These are phyloP conservation scores for Starmerella vaccinii DNA, from an alignment of 805 yeast species.

Conservation along the genomic window DNA sequence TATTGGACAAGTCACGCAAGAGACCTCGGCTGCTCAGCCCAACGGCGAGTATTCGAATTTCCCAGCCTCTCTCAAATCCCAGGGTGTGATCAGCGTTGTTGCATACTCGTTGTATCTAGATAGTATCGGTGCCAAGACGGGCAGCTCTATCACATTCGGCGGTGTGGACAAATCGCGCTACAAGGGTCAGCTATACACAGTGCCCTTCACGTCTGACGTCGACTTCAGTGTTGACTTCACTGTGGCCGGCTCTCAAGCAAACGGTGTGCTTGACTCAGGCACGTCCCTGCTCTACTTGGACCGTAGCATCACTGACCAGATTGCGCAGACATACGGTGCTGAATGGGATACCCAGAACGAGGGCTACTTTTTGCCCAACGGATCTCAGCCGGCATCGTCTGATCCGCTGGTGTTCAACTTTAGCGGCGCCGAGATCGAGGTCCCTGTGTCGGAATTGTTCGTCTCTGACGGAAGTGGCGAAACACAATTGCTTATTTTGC, in stretches of 20 bases:
- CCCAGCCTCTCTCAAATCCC: slow-evolving; percentile 31
- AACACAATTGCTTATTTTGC: slow-evolving; percentile 14
- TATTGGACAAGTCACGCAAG: slow-evolving; percentile 13
- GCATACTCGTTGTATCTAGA: slow-evolving; percentile 42
- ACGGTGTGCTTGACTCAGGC: slow-evolving; percentile 41
- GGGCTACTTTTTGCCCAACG: slow-evolving; percentile 8
- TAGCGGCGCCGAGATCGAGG: slow-evolving; percentile 18
- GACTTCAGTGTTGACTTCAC: slow-evolving; percentile 17
- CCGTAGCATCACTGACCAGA: not conserved
- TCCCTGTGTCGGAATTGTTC: slow-evolving; percentile 27
- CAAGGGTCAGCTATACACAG: slow-evolving; percentile 35
- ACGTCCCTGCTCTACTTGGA: slow-evolving; percentile 43
- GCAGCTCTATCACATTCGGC: slow-evolving; percentile 39
- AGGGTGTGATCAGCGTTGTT: slow-evolving; percentile 35
- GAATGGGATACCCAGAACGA: slow-evolving; percentile 6
- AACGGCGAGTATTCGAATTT: slow-evolving; percentile 26
- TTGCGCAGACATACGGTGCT: slow-evolving; percentile 16
- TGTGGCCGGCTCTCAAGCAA: slow-evolving; percentile 8
- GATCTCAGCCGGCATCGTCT: not conserved
- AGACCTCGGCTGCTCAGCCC: slow-evolving; percentile 6
- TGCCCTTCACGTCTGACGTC: slow-evolving; percentile 12
- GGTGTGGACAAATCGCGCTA: slow-evolving; percentile 58
- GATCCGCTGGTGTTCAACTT: slow-evolving; percentile 19
- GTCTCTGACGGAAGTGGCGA: slow-evolving; percentile 13
- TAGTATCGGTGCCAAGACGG: slow-evolving; percentile 23